Percentiles rank a stretch among this genome's conserved stretches.
phyloP scores from a whole-genome alignment of 306 rosid genomes.

The Casuarina glauca region DNA sequence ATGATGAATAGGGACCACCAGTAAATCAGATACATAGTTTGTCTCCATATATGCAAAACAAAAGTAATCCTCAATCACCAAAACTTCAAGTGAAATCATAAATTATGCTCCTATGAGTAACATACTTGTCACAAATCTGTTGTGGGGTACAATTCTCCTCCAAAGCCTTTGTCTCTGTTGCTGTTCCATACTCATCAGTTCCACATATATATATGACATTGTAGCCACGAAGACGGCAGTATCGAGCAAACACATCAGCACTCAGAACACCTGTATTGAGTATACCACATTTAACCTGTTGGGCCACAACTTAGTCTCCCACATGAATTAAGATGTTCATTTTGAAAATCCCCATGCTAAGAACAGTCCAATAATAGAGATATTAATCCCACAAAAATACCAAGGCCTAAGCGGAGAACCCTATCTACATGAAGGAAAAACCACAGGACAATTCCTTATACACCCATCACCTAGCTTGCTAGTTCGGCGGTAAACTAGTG shows the following conservation, averaged over 20 bases:
- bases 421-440: background rate
- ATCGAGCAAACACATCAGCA: constrained; percentile 93
- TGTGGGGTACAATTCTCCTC: constrained; percentile 91
- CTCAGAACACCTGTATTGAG: constrained; percentile 67
- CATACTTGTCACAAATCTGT: constrained; percentile 90
- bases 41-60: background rate
- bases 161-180: constrained; percentile 93
- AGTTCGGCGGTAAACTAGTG: no score
- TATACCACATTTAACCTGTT: background rate
- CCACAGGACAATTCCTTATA: background rate
- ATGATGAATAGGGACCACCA: background rate
- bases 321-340: background rate
- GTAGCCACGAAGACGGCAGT: constrained; percentile 79
- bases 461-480: no score
- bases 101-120: background rate
- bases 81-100: background rate
- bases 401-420: background rate
- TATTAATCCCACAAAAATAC: background rate
- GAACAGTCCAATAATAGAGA: background rate
- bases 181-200: constrained; percentile 92
- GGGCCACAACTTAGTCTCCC: background rate
- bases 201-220: constrained; percentile 88
- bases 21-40: background rate
- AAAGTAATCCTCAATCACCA: background rate
- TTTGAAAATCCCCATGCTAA: background rate